Conservation (phyloP, 2,329 filamentous ascomycete genomes). For the Trichoderma atroviride region DNA sequence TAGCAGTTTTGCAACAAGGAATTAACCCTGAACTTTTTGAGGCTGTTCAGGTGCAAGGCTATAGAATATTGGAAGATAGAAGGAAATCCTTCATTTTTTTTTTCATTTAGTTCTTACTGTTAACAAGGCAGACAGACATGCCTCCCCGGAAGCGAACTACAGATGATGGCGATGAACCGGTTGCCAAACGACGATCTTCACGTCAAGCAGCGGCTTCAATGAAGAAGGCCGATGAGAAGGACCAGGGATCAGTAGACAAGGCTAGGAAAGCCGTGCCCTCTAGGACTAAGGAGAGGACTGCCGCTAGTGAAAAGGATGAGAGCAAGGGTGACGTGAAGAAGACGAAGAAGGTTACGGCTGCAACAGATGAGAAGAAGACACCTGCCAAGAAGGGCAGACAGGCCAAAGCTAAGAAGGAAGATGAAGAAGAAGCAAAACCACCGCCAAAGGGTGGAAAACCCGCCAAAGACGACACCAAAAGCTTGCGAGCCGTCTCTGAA, state of each 20-base stretch:
- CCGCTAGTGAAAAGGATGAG: not conserved
- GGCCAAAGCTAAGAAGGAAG: not conserved
- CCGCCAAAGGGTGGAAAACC: not conserved
- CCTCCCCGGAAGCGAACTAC: constrained; percentile 31
- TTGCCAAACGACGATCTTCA: constrained; percentile 35
- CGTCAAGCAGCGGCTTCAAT: constrained; percentile 31
- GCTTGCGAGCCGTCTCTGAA: constrained; percentile 32
- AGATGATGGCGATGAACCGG: constrained; percentile 30
- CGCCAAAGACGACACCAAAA: not conserved
- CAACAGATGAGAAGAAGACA: constrained; percentile 8
- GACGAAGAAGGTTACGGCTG: not conserved
- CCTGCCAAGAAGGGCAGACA: not conserved
- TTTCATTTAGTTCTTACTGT: not conserved
- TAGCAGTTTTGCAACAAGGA: not conserved
- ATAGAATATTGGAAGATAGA: not conserved
- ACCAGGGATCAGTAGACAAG: not conserved
- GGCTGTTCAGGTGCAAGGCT: not conserved
- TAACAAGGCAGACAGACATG: constrained; percentile 25
- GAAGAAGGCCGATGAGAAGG: not conserved
- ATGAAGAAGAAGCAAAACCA: not conserved
- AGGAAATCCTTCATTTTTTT: not conserved
- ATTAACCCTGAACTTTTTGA: not conserved
- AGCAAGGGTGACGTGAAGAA: not conserved
- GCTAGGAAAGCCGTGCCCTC: not conserved
- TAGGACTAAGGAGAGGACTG: not conserved